Evolutionary conservation across 2,329 filamentous ascomycete species (phyloP), one percentile per base, ranked within the genome.

Genomic region (Juglanconis sp.): DNA sequence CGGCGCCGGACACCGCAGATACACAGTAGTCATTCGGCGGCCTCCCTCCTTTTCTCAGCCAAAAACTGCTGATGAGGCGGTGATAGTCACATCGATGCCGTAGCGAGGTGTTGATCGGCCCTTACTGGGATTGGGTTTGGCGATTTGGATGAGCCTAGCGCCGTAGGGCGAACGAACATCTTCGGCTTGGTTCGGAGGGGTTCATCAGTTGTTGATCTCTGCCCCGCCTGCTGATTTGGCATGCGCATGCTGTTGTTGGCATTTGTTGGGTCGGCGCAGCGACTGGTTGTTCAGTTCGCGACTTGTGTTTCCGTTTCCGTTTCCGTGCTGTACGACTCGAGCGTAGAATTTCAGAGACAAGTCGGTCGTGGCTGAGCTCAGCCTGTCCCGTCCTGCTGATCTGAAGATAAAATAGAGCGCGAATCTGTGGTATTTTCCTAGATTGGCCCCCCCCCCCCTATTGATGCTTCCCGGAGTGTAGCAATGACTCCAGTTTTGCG

Each of bases 41-140:
- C 38, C 52, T 53, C 30, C 38, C 24, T 24, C 24, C 24, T 24
- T 24, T 24, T 42, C 52, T 53, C 40, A 32, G 38, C 52, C 11
- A 24, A 38, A 53, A 46, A 17, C 24, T 38, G 52, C 36, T 36
- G 13, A 35, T 3, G 34, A 17, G 2, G 49, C 38, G 17, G 9
- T 49, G n/a, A 15, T 31, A 44, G 44, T 48, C 53, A 31, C 44
- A 56, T 56, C 53, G 48, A 49, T 57, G 54, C 46, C 46, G 15
- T 17, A 56, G 44, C 47, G 34, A 50, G 35, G 44, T 50, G 46
- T 4, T 49, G 36, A 56, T 49, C 32, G 31, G 11, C 44, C 53
- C 53, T n/a, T 49, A 17, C 13, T 49, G 44, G 44, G 53, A 53
- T 53, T 35, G 35, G 44, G 3, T 38, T 24, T 24, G 46, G 44